Conservation (phyloP, 2,329 filamentous ascomycete species). For the Chaetothyriales sp. region DNA sequence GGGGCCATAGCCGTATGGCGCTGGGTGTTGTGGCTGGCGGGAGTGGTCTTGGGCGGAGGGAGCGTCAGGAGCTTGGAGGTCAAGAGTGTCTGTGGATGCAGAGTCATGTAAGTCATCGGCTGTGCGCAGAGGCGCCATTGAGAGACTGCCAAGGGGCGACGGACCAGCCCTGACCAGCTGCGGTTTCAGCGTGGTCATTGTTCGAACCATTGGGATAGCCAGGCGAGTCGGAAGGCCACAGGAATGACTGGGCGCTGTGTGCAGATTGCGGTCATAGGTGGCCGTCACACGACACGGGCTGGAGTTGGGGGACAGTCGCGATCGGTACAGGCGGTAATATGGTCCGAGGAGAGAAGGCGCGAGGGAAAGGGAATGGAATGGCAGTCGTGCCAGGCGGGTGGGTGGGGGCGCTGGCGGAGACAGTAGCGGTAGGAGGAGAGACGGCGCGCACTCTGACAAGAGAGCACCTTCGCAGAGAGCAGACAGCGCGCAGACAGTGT, state of each 20-base stretch:
- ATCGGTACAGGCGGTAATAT: background rate
- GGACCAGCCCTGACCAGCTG: slow-evolving; percentile 33
- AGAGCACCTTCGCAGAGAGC: background rate
- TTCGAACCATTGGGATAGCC: slow-evolving; percentile 10
- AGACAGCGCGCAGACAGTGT: background rate
- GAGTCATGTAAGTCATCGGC: slow-evolving; percentile 2
- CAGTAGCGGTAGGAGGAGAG: background rate
- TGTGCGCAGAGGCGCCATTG: background rate
- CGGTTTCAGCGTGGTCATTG: slow-evolving; percentile 21
- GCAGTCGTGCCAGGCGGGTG: background rate
- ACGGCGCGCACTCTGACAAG: background rate
- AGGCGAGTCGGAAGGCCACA: background rate
- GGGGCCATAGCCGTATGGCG: slow-evolving; percentile 37
- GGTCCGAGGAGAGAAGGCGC: background rate
- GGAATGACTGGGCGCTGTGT: background rate
- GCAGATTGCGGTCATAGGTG: background rate
- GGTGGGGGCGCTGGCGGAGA: background rate
- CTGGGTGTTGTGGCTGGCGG: slow-evolving; percentile 37
- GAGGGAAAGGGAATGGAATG: background rate
- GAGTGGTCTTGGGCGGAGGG: slow-evolving; percentile 75
- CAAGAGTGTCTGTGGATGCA: slow-evolving; percentile 61
- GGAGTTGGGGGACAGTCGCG: background rate
- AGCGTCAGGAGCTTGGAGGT: slow-evolving; percentile 70
- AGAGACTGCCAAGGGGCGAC: slow-evolving; percentile 7
- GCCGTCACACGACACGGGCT: background rate